Percentiles rank a stretch among this genome's conserved stretches.
Conservation (phyloP, 1,284 basidiomycete genomes). For the Cryptococcus depauperatus region DNA sequence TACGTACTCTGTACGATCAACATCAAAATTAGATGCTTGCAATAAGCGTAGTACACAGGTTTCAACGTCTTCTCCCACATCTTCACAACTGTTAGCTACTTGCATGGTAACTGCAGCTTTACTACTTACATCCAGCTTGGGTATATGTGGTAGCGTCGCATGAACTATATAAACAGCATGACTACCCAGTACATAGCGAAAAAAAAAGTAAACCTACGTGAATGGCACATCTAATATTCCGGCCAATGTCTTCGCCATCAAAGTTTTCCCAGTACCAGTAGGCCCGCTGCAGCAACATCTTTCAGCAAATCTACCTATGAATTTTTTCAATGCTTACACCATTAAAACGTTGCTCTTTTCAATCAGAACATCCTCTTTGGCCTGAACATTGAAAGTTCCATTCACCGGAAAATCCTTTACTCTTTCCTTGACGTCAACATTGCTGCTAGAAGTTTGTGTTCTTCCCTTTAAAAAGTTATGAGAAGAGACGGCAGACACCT, state of each 20-base stretch:
- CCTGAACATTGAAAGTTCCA: too few species aligned
- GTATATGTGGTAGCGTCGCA: constrained; percentile 48
- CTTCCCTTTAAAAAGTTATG: too few species aligned
- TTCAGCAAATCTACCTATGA: not conserved
- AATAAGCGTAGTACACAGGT: constrained; percentile 74
- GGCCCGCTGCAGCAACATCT: constrained; percentile 32
- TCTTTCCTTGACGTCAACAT: too few species aligned
- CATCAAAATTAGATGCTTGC: constrained; percentile 79
- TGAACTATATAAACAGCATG: constrained; percentile 19
- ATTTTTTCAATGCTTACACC: constrained; percentile 1
- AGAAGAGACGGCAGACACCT: too few species aligned
- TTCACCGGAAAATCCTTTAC: too few species aligned
- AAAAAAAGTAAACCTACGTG: constrained; percentile 47
- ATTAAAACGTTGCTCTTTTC: constrained; percentile 92
- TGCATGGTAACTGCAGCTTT: not conserved
- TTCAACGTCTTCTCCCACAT: constrained; percentile 92
- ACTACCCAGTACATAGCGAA: constrained; percentile 41
- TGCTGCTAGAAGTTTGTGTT: too few species aligned
- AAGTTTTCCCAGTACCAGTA: constrained; percentile 64
- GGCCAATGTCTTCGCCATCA: constrained; percentile 76
- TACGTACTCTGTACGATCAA: constrained; percentile 51
- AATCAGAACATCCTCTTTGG: constrained; percentile 48
- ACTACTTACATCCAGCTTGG: constrained; percentile 44
- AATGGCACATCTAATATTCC: constrained; percentile 83
- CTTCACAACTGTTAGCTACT: constrained; percentile 46